A percentile compares a stretch with the other conserved stretches of the same genome.
Conservation (phyloP, 2,329 filamentous ascomycete genomes). For the Orbilia quercus region DNA sequence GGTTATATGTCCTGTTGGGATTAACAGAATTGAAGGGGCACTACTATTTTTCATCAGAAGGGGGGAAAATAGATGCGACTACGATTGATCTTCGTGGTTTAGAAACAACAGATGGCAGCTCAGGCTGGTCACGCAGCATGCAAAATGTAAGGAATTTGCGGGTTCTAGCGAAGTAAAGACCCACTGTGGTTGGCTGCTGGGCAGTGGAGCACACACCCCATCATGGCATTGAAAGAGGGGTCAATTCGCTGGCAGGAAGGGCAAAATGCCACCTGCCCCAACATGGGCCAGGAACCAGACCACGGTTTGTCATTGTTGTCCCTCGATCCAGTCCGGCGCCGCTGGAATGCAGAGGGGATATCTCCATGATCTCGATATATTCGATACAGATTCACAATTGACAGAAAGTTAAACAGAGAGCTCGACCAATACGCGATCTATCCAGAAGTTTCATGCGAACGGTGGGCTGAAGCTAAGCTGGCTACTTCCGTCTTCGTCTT, state of each 20-base stretch:
- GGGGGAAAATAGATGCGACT: conserved; percentile 7
- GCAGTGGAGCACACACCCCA: conserved; percentile 50
- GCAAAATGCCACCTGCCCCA: conserved; percentile 50
- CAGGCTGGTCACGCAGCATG: conserved; percentile 50
- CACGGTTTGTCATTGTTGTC: conserved; percentile 40
- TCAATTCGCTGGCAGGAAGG: conserved; percentile 54
- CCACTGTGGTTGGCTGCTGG: conserved; percentile 41
- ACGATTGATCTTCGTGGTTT: conserved; percentile 31
- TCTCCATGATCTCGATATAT: too few relatives aligned
- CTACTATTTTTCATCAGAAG: conserved; percentile 55
- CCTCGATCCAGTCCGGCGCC: conserved; percentile 36
- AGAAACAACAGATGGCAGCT: conserved; percentile 45
- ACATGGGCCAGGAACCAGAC: conserved; percentile 47
- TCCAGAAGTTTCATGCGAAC: conserved; percentile 49
- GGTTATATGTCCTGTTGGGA: conserved; percentile 20
- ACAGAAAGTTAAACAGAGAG: not conserved
- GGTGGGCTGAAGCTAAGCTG: conserved; percentile 38
- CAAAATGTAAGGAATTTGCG: conserved; percentile 55
- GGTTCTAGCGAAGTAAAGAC: conserved; percentile 45
- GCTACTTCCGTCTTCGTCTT: conserved; percentile 49
- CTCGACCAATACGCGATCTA: conserved; percentile 40
- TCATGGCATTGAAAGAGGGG: conserved; percentile 46
- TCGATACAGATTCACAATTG: too few relatives aligned
- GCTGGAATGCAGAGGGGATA: too few relatives aligned
- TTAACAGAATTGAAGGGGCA: conserved; percentile 1